A percentile compares a stretch with the other conserved stretches of the same genome.
phyloP scores from a whole-genome alignment of 202 grass and related monocot species.

The Miscanthus sacchariflorus region DNA sequence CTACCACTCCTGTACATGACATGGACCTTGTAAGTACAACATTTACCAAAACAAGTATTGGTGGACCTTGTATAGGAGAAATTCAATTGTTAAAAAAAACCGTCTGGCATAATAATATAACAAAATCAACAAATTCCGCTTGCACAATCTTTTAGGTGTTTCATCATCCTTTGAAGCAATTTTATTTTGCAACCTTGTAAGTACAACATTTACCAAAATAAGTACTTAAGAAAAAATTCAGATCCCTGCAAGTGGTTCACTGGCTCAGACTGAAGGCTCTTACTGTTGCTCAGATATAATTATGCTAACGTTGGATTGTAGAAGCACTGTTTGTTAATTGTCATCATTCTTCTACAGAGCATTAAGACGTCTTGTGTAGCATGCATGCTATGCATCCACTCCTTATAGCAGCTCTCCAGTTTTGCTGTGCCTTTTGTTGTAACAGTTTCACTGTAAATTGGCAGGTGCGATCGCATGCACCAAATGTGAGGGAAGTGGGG shows the following conservation, averaged over 20 bases:
- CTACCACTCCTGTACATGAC: background rate
- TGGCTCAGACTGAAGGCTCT: background rate
- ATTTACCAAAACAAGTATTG: too few species aligned
- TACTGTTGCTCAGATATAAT: background rate
- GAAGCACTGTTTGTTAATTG: background rate
- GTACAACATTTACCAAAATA: slow-evolving; percentile 2
- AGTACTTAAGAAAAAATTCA: background rate
- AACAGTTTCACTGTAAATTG: slow-evolving; percentile 40
- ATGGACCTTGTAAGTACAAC: background rate
- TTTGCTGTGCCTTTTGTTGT: background rate
- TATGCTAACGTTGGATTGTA: background rate
- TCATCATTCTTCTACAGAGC: background rate
- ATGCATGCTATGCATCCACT: background rate
- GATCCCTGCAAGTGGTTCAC: background rate
- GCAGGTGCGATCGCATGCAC: slow-evolving; percentile 70
- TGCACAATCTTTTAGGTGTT: slow-evolving; percentile 1
- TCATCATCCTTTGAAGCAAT: slow-evolving; percentile 1
- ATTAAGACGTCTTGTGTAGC: background rate
- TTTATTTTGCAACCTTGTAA: slow-evolving; percentile 28
- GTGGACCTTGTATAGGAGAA: background rate
- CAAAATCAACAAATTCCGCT: background rate
- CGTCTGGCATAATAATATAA: background rate
- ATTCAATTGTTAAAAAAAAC: background rate
- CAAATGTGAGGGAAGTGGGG: slow-evolving; percentile 78
- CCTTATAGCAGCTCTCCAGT: background rate